phyloP scores from a whole-genome alignment of 306 rosid genomes.

The Pueraria montana region DNA sequence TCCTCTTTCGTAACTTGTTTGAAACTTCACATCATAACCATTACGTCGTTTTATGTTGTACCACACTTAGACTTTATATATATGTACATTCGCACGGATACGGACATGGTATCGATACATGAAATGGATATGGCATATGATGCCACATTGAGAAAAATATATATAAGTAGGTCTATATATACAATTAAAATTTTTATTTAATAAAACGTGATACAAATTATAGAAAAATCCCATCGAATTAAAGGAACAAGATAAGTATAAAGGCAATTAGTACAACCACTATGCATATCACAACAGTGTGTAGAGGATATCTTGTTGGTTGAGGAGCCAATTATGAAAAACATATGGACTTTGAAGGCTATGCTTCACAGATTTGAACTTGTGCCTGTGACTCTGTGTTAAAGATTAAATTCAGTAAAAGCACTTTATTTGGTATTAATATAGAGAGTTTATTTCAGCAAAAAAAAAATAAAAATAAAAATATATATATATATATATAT shows the following conservation, averaged over 20 bases:
- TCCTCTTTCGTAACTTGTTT: constrained; percentile 5
- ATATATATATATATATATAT: no score
- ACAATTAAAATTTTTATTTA: neutral
- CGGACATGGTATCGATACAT: constrained; percentile 6
- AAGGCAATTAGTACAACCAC: neutral
- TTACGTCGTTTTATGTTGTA: constrained; percentile 13
- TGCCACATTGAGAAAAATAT: neutral
- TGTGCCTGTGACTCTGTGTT: no score
- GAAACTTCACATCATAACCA: constrained; percentile 21
- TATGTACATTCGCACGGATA: constrained; percentile 9
- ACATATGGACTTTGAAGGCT: no score
- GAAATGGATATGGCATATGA: constrained; percentile 9
- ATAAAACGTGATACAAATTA: neutral
- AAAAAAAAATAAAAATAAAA: no score
- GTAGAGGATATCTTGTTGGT: no score
- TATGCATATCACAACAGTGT: neutral
- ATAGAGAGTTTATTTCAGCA: no score
- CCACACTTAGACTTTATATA: neutral
- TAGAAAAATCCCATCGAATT: neutral
- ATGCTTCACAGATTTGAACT: no score
- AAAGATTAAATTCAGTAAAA: no score
- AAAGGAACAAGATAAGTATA: neutral
- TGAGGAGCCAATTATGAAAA: no score
- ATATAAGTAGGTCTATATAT: neutral
- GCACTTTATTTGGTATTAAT: no score